A percentile compares a stretch with the other conserved stretches of the same genome.
Evolutionary conservation across 345 rosid species (phyloP).

Genomic region (Gossypium turneri): DNA sequence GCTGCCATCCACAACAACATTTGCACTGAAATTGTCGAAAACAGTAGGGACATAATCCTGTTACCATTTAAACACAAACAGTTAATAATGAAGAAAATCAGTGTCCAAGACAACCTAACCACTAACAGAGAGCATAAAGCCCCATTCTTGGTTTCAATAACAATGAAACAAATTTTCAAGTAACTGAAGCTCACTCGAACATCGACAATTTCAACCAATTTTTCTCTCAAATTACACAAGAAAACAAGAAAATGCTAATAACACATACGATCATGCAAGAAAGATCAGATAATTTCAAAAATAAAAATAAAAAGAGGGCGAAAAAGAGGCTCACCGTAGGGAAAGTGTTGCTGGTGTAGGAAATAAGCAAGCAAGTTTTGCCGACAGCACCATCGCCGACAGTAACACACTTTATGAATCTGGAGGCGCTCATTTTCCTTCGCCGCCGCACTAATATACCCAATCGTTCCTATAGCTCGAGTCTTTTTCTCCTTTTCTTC

Average conservation of each 20-base stretch:
- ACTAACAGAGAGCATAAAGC: neutral
- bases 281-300: neutral
- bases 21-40: conserved; percentile 97
- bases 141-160: neutral
- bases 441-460: neutral
- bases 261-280: neutral
- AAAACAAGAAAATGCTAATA: neutral
- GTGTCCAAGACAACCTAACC: neutral
- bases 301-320: neutral
- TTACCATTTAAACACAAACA: conserved; percentile 14
- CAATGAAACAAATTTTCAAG: neutral
- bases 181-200: neutral
- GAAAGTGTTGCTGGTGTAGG: conserved; percentile 91
- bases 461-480: neutral
- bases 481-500: neutral
- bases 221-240: neutral
- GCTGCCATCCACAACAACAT: conserved; percentile 92
- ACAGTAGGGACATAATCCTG: conserved; percentile 98
- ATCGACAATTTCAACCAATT: neutral
- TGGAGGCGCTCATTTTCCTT: conserved; percentile 17
- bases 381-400: conserved; percentile 98
- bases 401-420: conserved; percentile 95
- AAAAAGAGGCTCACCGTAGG: conserved; percentile 53
- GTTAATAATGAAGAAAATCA: neutral
- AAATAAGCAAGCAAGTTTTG: conserved; percentile 87